These are phyloP conservation scores for Ceratocystis smalleyi DNA, from an alignment of 2,329 filamentous ascomycete genomes.

Conservation along the genomic window DNA sequence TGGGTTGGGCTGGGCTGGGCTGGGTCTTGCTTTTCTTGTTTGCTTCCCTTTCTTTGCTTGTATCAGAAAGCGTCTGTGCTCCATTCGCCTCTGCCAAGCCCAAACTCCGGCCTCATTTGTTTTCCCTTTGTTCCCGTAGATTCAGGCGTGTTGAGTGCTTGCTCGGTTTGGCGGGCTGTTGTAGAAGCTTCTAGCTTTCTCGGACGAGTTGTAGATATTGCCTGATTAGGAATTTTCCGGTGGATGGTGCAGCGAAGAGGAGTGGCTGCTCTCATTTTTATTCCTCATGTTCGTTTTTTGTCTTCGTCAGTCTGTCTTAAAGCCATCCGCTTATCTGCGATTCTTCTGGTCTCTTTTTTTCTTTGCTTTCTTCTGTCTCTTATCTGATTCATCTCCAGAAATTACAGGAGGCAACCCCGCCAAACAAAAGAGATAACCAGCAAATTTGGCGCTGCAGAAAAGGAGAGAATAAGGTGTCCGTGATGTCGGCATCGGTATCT, in stretches of 20 bases:
- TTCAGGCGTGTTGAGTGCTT: not conserved
- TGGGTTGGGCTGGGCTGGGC: not conserved
- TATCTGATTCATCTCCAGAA: not conserved
- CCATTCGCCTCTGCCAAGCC: not conserved
- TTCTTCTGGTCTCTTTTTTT: not conserved
- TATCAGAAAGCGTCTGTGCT: slow-evolving; percentile 5
- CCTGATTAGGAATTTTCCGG: not conserved
- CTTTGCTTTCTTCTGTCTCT: not conserved
- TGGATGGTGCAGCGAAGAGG: not conserved
- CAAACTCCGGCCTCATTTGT: not conserved
- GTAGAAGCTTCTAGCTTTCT: not conserved
- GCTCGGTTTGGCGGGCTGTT: not conserved
- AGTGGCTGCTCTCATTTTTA: not conserved
- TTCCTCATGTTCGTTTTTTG: not conserved
- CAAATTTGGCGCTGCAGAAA: not conserved
- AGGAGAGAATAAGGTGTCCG: not conserved
- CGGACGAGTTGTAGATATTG: not conserved
- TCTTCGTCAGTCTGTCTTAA: not conserved
- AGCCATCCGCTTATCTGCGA: not conserved
- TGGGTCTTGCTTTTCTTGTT: not conserved
- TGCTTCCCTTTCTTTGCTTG: not conserved
- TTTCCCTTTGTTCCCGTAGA: not conserved
- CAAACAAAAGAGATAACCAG: not conserved
- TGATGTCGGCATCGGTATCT: not conserved
- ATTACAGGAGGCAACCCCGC: not conserved